These are phyloP conservation scores for Pilatotrama ljubarskyi DNA, from an alignment of 768 basidiomycete genomes.

Conservation along the genomic window DNA sequence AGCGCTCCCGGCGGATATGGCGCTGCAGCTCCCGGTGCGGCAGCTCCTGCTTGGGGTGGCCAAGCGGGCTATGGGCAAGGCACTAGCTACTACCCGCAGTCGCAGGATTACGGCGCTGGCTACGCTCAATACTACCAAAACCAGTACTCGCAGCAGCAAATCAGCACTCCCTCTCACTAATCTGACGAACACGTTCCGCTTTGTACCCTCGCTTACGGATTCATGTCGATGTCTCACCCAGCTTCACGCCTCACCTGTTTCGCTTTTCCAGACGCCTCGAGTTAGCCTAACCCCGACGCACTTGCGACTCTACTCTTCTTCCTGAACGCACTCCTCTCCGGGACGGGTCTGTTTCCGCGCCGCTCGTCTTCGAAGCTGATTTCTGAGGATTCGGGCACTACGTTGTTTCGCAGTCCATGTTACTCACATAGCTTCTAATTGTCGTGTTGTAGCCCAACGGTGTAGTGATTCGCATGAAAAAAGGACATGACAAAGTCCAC, in stretches of 20 bases:
- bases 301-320: not conserved
- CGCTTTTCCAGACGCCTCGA: slow-evolving; percentile 9
- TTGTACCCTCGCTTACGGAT: slow-evolving; percentile 14
- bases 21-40: not conserved
- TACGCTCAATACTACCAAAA: slow-evolving; percentile 88
- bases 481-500: not conserved
- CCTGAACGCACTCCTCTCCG: not conserved
- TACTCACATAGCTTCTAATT: slow-evolving; percentile 17
- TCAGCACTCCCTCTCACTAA: slow-evolving; percentile 44
- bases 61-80: slow-evolving; percentile 42
- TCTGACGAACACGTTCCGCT: slow-evolving; percentile 5
- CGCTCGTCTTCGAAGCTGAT: slow-evolving; percentile 11
- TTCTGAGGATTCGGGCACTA: not conserved
- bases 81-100: slow-evolving; percentile 41
- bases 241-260: not conserved
- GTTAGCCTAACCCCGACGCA: slow-evolving; percentile 1
- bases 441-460: slow-evolving; percentile 14
- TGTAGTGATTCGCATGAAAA: not conserved
- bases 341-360: slow-evolving; percentile 21
- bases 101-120: slow-evolving; percentile 73
- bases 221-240: slow-evolving; percentile 15
- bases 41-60: slow-evolving; percentile 17
- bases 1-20: slow-evolving; percentile 20
- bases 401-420: slow-evolving; percentile 8
- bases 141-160: slow-evolving; percentile 80